phyloP scores from a whole-genome alignment of 495 filamentous ascomycete genomes.

The Chaetomium cochliodes region DNA sequence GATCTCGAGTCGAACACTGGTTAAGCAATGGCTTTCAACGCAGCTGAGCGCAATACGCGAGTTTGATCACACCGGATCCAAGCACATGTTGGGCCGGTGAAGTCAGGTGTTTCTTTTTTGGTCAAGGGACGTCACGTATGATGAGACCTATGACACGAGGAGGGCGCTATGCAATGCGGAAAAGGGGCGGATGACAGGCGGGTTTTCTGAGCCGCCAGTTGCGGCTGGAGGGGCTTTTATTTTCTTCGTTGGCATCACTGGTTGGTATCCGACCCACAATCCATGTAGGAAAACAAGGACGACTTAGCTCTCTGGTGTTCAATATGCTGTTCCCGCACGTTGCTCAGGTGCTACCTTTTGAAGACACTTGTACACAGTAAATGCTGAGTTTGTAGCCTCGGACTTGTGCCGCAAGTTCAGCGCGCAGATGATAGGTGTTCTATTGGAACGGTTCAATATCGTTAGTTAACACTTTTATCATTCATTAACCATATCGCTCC shows the following conservation, averaged over 20 bases:
- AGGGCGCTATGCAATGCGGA: constrained; percentile 5
- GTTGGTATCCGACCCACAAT: neutral
- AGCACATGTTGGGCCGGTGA: constrained; percentile 11
- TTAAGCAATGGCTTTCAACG: constrained; percentile 25
- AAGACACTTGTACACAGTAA: neutral
- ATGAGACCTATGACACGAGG: constrained; percentile 12
- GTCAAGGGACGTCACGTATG: constrained; percentile 13
- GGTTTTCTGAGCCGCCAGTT: neutral
- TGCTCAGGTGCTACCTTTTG: neutral
- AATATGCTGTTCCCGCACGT: neutral
- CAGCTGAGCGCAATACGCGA: constrained; percentile 27
- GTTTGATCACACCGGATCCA: constrained; percentile 9
- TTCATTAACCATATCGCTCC: too few relatives aligned
- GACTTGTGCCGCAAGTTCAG: too few relatives aligned
- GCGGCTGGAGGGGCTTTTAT: neutral
- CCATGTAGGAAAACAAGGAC: constrained; percentile 1
- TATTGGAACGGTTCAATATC: too few relatives aligned
- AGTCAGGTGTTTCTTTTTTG: constrained; percentile 9
- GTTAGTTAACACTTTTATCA: too few relatives aligned
- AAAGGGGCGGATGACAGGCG: neutral
- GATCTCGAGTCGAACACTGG: constrained; percentile 20
- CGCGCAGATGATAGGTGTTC: too few relatives aligned
- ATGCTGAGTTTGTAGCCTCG: neutral
- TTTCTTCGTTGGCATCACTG: constrained; percentile 3
- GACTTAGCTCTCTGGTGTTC: neutral